phyloP scores from a whole-genome alignment of 768 basidiomycete genomes.

The Kwoniella mangroviensis region DNA sequence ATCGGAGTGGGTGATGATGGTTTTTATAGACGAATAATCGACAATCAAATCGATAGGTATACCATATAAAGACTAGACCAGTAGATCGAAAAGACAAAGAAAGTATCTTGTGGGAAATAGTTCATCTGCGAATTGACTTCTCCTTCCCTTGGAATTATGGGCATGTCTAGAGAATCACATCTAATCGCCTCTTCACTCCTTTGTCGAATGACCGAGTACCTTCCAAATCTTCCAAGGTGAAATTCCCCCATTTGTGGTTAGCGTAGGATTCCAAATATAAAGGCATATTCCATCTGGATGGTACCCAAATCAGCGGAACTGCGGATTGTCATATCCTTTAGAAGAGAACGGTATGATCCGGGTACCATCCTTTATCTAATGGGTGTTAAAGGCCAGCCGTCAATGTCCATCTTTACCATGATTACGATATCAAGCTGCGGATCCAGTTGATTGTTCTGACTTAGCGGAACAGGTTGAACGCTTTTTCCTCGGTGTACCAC shows the following conservation, averaged over 20 bases:
- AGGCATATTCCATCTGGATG: no score
- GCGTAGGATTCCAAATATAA: not conserved
- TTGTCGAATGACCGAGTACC: not conserved
- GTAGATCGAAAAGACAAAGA: not conserved
- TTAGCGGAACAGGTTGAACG: no score
- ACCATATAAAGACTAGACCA: no score
- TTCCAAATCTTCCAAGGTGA: not conserved
- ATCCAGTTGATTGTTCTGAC: no score
- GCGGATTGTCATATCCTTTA: no score
- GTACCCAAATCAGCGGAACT: no score
- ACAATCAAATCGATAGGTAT: not conserved
- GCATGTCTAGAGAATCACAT: not conserved
- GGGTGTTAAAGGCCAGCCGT: no score
- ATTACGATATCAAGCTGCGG: no score
- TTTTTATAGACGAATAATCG: not conserved
- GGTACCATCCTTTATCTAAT: no score
- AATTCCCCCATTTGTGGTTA: not conserved
- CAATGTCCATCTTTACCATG: no score
- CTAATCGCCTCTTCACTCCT: not conserved
- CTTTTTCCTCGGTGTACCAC: no score
- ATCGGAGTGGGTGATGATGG: not conserved
- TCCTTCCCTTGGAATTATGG: not conserved
- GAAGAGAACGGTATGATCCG: no score
- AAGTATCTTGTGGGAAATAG: not conserved
- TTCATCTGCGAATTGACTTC: not conserved